Evolutionary conservation across 441 rosid genomes (phyloP).

Genomic region (Gossypium schwendimanii): DNA sequence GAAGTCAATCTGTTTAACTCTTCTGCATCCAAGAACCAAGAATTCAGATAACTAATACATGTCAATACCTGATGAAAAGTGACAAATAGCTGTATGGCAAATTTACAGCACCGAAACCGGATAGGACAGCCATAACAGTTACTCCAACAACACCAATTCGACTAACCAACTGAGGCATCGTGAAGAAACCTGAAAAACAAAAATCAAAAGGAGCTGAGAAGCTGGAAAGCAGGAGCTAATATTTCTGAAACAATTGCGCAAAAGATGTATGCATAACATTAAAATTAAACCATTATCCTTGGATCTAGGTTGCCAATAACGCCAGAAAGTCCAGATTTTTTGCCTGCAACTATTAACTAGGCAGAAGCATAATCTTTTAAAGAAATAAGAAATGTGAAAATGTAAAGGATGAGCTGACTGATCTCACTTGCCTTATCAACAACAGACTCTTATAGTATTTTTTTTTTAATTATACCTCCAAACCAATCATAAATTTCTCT

Average conservation of each 20-base stretch:
- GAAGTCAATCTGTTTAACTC: background rate
- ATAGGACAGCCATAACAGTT: slow-evolving; percentile 93
- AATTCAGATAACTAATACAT: background rate
- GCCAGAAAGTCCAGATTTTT: background rate
- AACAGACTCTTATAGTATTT: background rate
- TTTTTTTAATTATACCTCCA: background rate
- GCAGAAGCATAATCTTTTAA: background rate
- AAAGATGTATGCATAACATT: background rate
- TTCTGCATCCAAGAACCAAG: slow-evolving; percentile 1
- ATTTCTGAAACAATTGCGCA: slow-evolving; percentile 1
- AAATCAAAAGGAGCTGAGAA: slow-evolving; percentile 4
- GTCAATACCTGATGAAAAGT: slow-evolving; percentile 74
- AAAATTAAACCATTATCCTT: background rate
- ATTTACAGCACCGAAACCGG: slow-evolving; percentile 99
- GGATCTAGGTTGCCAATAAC: background rate
- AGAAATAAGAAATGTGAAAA: background rate
- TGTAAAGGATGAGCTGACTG: background rate
- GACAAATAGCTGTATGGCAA: slow-evolving; percentile 96
- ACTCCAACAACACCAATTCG: slow-evolving; percentile 98
- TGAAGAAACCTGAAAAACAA: slow-evolving; percentile 69
- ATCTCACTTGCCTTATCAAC: background rate
- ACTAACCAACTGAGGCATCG: slow-evolving; percentile 94
- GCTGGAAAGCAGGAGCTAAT: background rate
- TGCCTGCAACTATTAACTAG: background rate
- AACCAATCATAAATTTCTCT: background rate